These are phyloP conservation scores for Starmerella sp. DNA, from an alignment of 805 yeast genomes.

Conservation along the genomic window DNA sequence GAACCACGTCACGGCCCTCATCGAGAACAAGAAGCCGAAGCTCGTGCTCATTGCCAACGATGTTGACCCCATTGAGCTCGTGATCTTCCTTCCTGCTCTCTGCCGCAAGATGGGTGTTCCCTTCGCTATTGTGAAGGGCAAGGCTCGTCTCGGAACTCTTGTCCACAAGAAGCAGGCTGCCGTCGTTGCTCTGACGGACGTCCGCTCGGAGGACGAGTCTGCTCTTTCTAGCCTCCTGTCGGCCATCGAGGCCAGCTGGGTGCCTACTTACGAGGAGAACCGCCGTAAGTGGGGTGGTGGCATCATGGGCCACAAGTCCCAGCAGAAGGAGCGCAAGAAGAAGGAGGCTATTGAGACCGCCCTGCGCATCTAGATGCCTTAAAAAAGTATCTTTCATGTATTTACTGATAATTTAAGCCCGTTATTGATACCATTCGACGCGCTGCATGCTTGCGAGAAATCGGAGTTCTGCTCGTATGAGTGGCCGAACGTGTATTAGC, in stretches of 20 bases:
- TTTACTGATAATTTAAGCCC: conserved; percentile 1
- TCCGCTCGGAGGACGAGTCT: conserved; percentile 86
- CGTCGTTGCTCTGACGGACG: conserved; percentile 95
- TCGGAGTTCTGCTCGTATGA: too few relatives aligned
- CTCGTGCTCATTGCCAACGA: conserved; percentile 96
- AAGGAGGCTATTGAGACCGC: conserved; percentile 43
- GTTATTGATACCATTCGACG: background rate
- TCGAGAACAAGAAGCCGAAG: conserved; percentile 98
- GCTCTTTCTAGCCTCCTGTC: conserved; percentile 87
- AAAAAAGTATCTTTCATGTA: background rate
- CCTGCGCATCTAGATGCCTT: conserved; percentile 25
- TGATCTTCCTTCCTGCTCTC: conserved; percentile 93
- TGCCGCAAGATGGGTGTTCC: conserved; percentile 99
- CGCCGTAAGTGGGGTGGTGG: conserved; percentile 99
- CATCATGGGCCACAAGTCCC: conserved; percentile 89
- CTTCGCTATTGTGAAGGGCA: conserved; percentile 95
- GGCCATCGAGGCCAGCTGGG: conserved; percentile 86
- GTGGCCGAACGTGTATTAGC: too few relatives aligned
- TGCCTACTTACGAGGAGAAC: conserved; percentile 85
- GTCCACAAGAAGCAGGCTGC: conserved; percentile 97
- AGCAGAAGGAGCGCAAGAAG: conserved; percentile 69
- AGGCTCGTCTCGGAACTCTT: conserved; percentile 95
- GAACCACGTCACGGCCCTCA: conserved; percentile 94
- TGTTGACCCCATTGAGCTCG: conserved; percentile 98
- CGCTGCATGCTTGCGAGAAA: too few relatives aligned